Conservation (phyloP, 495 filamentous ascomycete species). For the Hypomontagnella monticulosa region DNA sequence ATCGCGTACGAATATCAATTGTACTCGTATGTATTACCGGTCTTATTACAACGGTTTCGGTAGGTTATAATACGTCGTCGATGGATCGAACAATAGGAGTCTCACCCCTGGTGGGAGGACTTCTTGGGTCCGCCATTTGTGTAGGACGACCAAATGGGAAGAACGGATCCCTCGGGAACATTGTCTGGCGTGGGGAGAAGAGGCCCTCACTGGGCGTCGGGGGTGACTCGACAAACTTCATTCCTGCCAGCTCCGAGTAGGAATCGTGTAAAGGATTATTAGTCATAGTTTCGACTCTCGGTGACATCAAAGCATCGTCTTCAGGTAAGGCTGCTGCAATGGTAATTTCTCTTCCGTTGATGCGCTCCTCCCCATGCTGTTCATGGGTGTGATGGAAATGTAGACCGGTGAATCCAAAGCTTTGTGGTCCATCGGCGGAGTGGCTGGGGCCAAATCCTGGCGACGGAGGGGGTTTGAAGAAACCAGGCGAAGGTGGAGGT, state of each 20-base stretch:
- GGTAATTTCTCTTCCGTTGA: conserved; percentile 41
- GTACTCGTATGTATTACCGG: too few species aligned
- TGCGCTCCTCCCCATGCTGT: conserved; percentile 28
- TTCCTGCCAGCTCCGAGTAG: conserved; percentile 48
- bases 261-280: conserved; percentile 60
- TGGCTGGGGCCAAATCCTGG: conserved; percentile 53
- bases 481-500: conserved; percentile 42
- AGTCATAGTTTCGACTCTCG: conserved; percentile 62
- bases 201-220: conserved; percentile 56
- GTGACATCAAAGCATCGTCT: conserved; percentile 60
- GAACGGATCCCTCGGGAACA: conserved; percentile 61
- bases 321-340: conserved; percentile 47
- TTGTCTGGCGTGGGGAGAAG: conserved; percentile 61
- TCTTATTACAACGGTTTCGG: conserved; percentile 11
- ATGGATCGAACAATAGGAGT: conserved; percentile 75
- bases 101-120: conserved; percentile 70
- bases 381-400: conserved; percentile 34
- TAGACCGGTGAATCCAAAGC: conserved; percentile 50
- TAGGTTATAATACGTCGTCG: conserved; percentile 60
- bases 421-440: conserved; percentile 40
- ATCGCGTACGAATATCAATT: conserved; percentile 14
- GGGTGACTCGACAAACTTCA: conserved; percentile 59
- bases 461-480: conserved; percentile 42
- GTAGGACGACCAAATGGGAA: conserved; percentile 56
- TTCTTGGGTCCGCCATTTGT: conserved; percentile 66